Percentiles rank a stretch among this genome's conserved stretches.
phyloP scores from a whole-genome alignment of 805 yeast genomes.

The Candida vaughaniae region DNA sequence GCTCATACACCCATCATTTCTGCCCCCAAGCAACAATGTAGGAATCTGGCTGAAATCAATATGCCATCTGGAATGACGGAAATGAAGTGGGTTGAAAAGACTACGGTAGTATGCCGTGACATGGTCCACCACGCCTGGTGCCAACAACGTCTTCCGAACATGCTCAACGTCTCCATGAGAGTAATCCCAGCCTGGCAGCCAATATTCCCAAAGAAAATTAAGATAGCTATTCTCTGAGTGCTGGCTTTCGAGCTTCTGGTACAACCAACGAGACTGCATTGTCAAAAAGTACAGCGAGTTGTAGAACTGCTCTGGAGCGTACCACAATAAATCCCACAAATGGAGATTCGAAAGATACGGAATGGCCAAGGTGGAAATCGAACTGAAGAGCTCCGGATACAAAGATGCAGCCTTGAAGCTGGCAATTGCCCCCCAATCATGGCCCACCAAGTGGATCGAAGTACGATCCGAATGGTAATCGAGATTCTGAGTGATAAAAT shows the following conservation, averaged over 20 bases:
- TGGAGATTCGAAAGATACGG: constrained; percentile 32
- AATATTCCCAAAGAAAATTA: constrained; percentile 31
- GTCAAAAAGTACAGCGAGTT: constrained; percentile 35
- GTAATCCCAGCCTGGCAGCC: constrained; percentile 42
- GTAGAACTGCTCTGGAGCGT: constrained; percentile 35
- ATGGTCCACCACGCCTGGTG: constrained; percentile 27
- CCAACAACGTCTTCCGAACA: constrained; percentile 26
- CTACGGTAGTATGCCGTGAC: constrained; percentile 42
- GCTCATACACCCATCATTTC: constrained; percentile 41
- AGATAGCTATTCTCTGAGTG: constrained; percentile 24
- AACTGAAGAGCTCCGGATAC: constrained; percentile 33
- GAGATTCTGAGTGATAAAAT: constrained; percentile 25
- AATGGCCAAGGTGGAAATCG: constrained; percentile 37
- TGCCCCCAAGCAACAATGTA: constrained; percentile 34
- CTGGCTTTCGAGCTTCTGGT: constrained; percentile 17
- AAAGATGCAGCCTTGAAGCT: constrained; percentile 32
- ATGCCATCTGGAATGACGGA: constrained; percentile 19
- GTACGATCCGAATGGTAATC: constrained; percentile 1
- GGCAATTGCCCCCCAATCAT: constrained; percentile 45
- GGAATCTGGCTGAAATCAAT: constrained; percentile 38
- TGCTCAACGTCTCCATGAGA: constrained; percentile 21
- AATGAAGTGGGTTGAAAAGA: constrained; percentile 19
- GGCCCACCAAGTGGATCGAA: constrained; percentile 39
- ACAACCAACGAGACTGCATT: constrained; percentile 31
- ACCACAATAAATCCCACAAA: constrained; percentile 24